These are phyloP conservation scores for Phtheirospermum japonicum DNA, from an alignment of 257 asterid species.

Conservation along the genomic window DNA sequence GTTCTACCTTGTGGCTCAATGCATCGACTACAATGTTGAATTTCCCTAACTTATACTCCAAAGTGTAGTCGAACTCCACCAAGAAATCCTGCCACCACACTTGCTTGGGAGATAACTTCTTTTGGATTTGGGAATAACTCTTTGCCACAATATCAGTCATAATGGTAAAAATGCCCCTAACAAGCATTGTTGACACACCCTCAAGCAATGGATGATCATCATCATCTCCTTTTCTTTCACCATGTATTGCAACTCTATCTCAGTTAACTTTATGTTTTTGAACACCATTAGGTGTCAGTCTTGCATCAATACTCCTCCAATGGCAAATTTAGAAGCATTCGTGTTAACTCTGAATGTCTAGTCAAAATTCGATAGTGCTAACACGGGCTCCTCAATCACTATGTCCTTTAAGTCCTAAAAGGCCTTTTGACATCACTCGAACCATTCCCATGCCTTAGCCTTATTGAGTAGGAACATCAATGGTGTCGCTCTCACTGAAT, in stretches of 20 bases:
- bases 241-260: background rate
- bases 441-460: background rate
- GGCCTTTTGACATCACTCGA: background rate
- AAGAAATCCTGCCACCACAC: background rate
- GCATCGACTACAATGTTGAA: no score
- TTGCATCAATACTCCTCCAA: slow-evolving; percentile 5
- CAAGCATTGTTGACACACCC: background rate
- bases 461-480: no score
- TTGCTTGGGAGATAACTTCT: background rate
- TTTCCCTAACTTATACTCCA: no score
- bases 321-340: slow-evolving; percentile 13
- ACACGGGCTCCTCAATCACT: background rate
- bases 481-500: no score
- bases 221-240: slow-evolving; percentile 4
- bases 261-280: slow-evolving; percentile 7
- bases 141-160: background rate
- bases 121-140: background rate
- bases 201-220: background rate
- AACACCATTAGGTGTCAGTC: background rate
- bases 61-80: no score
- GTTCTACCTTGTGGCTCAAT: no score
- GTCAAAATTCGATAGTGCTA: background rate
- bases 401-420: background rate
- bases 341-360: background rate
- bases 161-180: background rate